Evolutionary conservation across 495 filamentous ascomycete genomes (phyloP), one percentile per base, ranked within the genome.

Genomic region (Penicillium robsamsonii): DNA sequence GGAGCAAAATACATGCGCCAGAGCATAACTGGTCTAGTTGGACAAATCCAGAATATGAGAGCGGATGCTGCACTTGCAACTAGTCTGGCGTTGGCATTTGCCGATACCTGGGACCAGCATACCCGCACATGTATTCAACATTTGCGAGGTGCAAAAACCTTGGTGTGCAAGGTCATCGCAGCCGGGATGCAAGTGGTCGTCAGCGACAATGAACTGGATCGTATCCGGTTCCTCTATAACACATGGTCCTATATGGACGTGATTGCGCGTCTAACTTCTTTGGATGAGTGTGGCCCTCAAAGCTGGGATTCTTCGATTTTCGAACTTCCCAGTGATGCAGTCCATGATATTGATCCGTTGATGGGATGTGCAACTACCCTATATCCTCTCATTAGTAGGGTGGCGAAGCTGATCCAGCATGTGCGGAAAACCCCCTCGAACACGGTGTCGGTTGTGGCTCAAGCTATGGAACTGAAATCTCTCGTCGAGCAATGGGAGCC

Each of bases 231-330:
- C 62, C 71, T 92, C 38, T 87, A 87, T 66, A 91, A 89, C 66
- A 85, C 87, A 9, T 91, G 84, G 84, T 77, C 91, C 17, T 92
- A 91, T 61, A 88, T 91, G 84, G 87, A 92, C 70, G 89, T 91
- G 35, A 86, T 92, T 56, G 85, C 88, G 20, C 83, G 87, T 11
- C 70, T 92, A 31, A 91, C 88, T 0, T 86, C 87, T 13, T 71
- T 85, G 20, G 83, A 84, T 51, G 80, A 82, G 5, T 81, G 84
- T 18, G 81, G 83, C 1, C 70, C 73, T 13, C 77, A 76, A 51
- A 75, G 81, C 51, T 74, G 86, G 50, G 82, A 87, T 43, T 62
- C 56, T 50, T 80, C 58, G 44, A 50, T 69, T 50, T 59, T 73
- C 63, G 50, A 70, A 40, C 59, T 71, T 17, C 79, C 80, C 3